Evolutionary conservation across 2,329 filamentous ascomycete species (phyloP), one percentile per base, ranked within the genome.

Genomic region (Ampelomyces quisqualis): DNA sequence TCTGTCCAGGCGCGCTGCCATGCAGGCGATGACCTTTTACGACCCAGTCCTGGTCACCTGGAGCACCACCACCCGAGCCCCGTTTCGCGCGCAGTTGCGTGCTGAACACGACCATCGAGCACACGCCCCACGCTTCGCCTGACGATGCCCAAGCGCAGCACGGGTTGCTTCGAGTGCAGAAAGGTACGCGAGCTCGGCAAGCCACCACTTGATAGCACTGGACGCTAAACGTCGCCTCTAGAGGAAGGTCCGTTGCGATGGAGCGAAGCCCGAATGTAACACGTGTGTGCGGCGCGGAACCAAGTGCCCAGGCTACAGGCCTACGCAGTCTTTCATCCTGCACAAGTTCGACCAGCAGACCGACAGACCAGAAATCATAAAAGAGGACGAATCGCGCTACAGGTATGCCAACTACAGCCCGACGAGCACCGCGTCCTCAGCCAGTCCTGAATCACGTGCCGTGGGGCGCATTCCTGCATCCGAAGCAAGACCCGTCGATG

Each of bases 231-330:
- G 4, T 6, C 20, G 11, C 20, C 11, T 40, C 4, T 30, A 55
- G 51, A 60, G 64, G 21, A 68, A 68, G 38, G 64, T 68, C 19
- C 55, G 64, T 30, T 68, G 64, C 45, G 64, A 68, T 38, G 64
- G 66, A 39, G 44, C 57, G 22, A 64, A 58, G 35, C 64, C 64
- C 22, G 64, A 68, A 42, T 68, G 64, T 45, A 62, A 56, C 28
- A 64, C 49, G 5, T 68, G 64, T 37, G 21, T 64, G 34, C 55
- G 62, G 31, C 54, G 64, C 15, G 63, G 64, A 29, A 64, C 57
- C 9, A 64, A 64, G 51, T 68, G 64, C 31, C 64, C 61, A 34
- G 64, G 64, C 23, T 68, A 67, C 39, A 51, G 64, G 31, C 64
- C 64, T 2, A 47, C 62, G 7, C 63, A 67, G 32, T 53, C 60